These are phyloP conservation scores for Lachnellula occidentalis DNA, from an alignment of 2,329 filamentous ascomycete species.

Conservation along the genomic window DNA sequence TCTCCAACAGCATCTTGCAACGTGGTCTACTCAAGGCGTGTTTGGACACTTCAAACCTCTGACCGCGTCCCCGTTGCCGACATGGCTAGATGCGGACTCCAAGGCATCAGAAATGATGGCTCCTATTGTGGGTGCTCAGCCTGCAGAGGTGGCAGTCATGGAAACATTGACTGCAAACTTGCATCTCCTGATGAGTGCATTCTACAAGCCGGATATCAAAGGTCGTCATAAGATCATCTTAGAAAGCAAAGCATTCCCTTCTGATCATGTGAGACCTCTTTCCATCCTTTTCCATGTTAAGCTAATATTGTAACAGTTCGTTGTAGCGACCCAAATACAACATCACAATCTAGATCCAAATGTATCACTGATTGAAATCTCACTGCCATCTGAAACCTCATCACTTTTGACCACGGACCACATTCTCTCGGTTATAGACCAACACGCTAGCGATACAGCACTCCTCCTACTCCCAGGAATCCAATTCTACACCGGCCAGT, in stretches of 20 bases:
- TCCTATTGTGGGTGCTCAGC: slow-evolving; percentile 62
- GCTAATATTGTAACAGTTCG: slow-evolving; percentile 50
- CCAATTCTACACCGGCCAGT: slow-evolving; percentile 76
- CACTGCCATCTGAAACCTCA: slow-evolving; percentile 47
- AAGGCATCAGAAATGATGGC: slow-evolving; percentile 61
- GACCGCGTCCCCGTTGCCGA: slow-evolving; percentile 53
- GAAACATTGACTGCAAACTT: slow-evolving; percentile 73
- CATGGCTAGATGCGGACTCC: slow-evolving; percentile 69
- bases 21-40: slow-evolving; percentile 73
- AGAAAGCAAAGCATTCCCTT: slow-evolving; percentile 76
- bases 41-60: slow-evolving; percentile 68
- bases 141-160: slow-evolving; percentile 72
- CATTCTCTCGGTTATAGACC: slow-evolving; percentile 61
- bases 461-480: slow-evolving; percentile 71
- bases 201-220: slow-evolving; percentile 62
- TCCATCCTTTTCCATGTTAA: slow-evolving; percentile 2
- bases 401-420: slow-evolving; percentile 56
- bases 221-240: slow-evolving; percentile 67
- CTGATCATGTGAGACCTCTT: slow-evolving; percentile 61
- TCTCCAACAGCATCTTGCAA: slow-evolving; percentile 62
- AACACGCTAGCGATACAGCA: slow-evolving; percentile 60
- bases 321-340: slow-evolving; percentile 67
- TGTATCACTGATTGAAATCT: slow-evolving; percentile 64
- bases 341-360: slow-evolving; percentile 59
- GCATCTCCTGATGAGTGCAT: slow-evolving; percentile 72